Percentiles rank a stretch among this genome's conserved stretches.
phyloP scores from a whole-genome alignment of 495 filamentous ascomycete genomes.

The Neurospora sp. region DNA sequence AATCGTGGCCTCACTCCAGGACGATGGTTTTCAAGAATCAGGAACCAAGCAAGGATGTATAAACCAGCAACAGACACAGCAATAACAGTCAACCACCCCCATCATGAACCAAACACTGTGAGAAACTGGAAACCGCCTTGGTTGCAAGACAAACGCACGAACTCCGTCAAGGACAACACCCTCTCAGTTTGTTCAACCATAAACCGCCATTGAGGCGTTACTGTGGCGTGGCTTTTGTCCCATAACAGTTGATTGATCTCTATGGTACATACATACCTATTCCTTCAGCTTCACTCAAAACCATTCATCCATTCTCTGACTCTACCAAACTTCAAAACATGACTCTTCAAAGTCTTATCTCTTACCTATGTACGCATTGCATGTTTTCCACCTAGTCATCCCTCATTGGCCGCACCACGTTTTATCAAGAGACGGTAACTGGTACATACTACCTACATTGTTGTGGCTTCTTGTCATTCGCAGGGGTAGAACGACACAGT shows the following conservation, averaged over 20 bases:
- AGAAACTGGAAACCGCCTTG: neutral
- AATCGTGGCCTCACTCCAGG: neutral
- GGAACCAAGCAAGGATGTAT: neutral
- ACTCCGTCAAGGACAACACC: neutral
- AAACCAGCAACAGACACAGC: neutral
- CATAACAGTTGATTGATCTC: neutral
- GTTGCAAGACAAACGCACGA: neutral
- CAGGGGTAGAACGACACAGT: neutral
- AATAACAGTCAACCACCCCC: neutral
- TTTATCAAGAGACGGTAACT: neutral
- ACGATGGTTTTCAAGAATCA: neutral
- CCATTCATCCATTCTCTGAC: neutral
- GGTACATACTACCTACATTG: neutral
- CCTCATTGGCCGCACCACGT: neutral
- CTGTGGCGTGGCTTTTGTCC: neutral
- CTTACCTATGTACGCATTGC: neutral
- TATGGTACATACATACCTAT: neutral
- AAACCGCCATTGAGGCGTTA: neutral
- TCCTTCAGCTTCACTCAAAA: neutral
- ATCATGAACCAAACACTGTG: neutral
- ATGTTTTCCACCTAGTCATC: neutral
- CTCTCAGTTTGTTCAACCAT: neutral
- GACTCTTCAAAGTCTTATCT: neutral
- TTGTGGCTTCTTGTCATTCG: neutral
- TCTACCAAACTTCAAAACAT: neutral